phyloP scores from a whole-genome alignment of 345 rosid genomes.

The Barbarea vulgaris region DNA sequence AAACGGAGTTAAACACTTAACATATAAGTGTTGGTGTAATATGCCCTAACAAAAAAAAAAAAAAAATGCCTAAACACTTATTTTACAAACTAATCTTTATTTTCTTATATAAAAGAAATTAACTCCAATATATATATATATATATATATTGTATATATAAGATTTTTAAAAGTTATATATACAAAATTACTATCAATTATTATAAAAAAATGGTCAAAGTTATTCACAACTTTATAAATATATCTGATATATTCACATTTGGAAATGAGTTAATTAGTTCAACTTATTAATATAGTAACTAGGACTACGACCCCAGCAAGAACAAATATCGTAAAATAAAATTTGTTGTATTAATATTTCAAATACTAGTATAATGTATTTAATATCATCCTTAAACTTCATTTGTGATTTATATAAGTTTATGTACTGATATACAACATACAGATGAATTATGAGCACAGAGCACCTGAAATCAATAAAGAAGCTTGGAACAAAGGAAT shows the following conservation, averaged over 20 bases:
- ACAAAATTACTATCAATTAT: neutral
- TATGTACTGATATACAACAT: neutral
- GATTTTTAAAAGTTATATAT: too few relatives aligned
- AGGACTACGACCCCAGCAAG: too few relatives aligned
- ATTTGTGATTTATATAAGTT: too few relatives aligned
- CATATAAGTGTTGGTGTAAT: constrained; percentile 31
- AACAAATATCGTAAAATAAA: too few relatives aligned
- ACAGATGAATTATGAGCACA: neutral
- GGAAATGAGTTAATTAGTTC: neutral
- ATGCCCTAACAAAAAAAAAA: neutral
- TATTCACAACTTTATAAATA: neutral
- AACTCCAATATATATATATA: too few relatives aligned
- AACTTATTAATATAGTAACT: neutral
- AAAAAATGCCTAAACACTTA: neutral
- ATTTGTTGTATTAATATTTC: too few relatives aligned
- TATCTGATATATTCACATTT: neutral
- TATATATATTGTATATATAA: too few relatives aligned
- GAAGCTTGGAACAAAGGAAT: neutral
- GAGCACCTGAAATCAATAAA: neutral
- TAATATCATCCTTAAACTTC: too few relatives aligned
- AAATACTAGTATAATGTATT: too few relatives aligned
- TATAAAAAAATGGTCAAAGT: neutral
- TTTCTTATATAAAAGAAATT: neutral
- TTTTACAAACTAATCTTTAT: neutral
- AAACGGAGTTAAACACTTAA: constrained; percentile 24